Conservation (phyloP, 1,284 basidiomycete genomes). For the Sanghuangporus sanghuang region DNA sequence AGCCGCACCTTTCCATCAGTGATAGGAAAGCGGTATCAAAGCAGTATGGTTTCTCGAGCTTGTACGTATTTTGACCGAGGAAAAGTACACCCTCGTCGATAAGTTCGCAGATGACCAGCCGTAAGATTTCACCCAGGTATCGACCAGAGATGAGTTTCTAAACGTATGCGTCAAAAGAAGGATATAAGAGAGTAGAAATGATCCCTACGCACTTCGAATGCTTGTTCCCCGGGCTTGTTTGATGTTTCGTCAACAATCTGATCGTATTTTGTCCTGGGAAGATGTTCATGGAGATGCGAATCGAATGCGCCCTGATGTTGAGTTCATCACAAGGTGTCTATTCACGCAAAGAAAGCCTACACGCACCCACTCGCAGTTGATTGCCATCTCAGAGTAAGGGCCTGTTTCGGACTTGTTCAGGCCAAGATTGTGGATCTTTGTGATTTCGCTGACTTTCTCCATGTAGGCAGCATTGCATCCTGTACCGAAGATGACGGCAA, state of each 20-base stretch:
- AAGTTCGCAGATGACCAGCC: constrained; percentile 90
- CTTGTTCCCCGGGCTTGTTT: constrained; percentile 96
- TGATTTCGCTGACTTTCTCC: constrained; percentile 77
- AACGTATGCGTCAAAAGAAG: neutral
- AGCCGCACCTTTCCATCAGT: constrained; percentile 81
- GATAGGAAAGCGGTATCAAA: constrained; percentile 97
- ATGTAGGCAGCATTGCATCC: constrained; percentile 98
- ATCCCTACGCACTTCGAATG: constrained; percentile 60
- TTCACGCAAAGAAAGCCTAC: neutral
- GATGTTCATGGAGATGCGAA: constrained; percentile 91
- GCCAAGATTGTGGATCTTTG: constrained; percentile 75
- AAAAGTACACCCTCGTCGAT: constrained; percentile 97
- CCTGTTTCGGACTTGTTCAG: constrained; percentile 40
- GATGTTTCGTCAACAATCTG: constrained; percentile 87
- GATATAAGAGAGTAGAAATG: neutral
- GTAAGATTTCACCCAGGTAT: constrained; percentile 95
- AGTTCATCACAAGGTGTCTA: neutral
- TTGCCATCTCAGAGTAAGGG: constrained; percentile 76
- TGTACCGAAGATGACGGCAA: constrained; percentile 96
- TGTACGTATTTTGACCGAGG: constrained; percentile 97
- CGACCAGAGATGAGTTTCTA: constrained; percentile 98
- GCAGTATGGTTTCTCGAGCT: constrained; percentile 87
- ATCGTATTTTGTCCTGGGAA: constrained; percentile 94
- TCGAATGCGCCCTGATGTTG: constrained; percentile 87
- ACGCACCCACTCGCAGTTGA: constrained; percentile 93